phyloP scores from a whole-genome alignment of 2,329 filamentous ascomycete species.

The Fusarium mangiferae region DNA sequence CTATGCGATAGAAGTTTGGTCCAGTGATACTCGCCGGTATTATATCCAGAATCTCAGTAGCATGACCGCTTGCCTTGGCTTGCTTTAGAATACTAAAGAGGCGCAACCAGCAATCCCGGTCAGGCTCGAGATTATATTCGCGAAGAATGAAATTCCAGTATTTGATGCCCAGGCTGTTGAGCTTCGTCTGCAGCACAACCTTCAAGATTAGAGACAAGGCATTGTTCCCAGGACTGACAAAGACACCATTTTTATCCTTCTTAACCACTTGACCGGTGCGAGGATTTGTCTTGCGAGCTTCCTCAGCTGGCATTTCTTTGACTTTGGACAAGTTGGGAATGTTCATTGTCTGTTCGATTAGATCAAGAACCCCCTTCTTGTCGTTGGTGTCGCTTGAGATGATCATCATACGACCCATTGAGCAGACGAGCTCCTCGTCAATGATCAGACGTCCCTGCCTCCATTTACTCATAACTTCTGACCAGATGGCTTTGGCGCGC shows the following conservation, averaged over 20 bases:
- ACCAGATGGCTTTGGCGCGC: slow-evolving; percentile 81
- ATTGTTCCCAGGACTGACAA: slow-evolving; percentile 62
- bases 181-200: slow-evolving; percentile 68
- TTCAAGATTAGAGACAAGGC: slow-evolving; percentile 76
- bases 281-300: slow-evolving; percentile 9
- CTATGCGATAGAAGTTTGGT: slow-evolving; percentile 72
- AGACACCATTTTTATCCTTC: slow-evolving; percentile 39
- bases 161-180: slow-evolving; percentile 69
- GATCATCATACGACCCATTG: slow-evolving; percentile 84
- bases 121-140: slow-evolving; percentile 72
- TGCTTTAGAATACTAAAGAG: slow-evolving; percentile 75
- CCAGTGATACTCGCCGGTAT: slow-evolving; percentile 60
- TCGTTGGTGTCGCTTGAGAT: slow-evolving; percentile 68
- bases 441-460: slow-evolving; percentile 73
- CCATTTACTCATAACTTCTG: slow-evolving; percentile 83
- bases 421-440: slow-evolving; percentile 81
- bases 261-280: not conserved
- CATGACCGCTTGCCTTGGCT: slow-evolving; percentile 72
- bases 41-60: slow-evolving; percentile 66
- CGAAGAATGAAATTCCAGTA: slow-evolving; percentile 83
- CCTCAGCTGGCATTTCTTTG: slow-evolving; percentile 8
- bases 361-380: slow-evolving; percentile 75
- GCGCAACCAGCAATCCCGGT: slow-evolving; percentile 74
- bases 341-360: slow-evolving; percentile 85
- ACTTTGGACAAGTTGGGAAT: slow-evolving; percentile 66